These are phyloP conservation scores for Chlorociboria aeruginascens DNA, from an alignment of 495 filamentous ascomycete species.

Conservation along the genomic window DNA sequence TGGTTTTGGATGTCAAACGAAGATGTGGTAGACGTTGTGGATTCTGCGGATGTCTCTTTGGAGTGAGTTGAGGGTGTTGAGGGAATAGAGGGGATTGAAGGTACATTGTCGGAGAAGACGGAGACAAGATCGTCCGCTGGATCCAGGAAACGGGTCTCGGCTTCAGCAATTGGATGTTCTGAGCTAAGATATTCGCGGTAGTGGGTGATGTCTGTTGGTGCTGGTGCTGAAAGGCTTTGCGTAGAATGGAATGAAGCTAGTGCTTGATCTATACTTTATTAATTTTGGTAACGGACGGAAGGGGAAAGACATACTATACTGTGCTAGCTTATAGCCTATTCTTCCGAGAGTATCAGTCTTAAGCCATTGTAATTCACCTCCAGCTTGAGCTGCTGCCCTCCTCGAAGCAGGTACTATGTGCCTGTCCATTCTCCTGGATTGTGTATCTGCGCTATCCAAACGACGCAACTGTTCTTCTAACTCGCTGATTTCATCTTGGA, in stretches of 20 bases:
- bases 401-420: conserved; percentile 49
- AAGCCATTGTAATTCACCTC: conserved; percentile 55
- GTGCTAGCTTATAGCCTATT: conserved; percentile 62
- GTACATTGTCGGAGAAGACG: conserved; percentile 17
- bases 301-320: conserved; percentile 58
- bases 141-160: conserved; percentile 60
- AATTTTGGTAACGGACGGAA: background rate
- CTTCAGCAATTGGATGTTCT: conserved; percentile 46
- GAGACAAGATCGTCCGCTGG: conserved; percentile 53
- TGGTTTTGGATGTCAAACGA: background rate
- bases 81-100: conserved; percentile 2
- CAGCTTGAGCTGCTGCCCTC: conserved; percentile 51
- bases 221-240: conserved; percentile 41
- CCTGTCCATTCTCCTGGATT: conserved; percentile 41
- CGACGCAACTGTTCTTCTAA: conserved; percentile 63
- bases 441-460: conserved; percentile 61
- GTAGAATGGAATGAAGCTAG: conserved; percentile 54
- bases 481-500: conserved; percentile 78
- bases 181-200: conserved; percentile 58
- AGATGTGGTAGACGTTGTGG: background rate
- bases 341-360: conserved; percentile 57
- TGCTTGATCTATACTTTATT: conserved; percentile 44
- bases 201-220: conserved; percentile 41
- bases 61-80: conserved; percentile 1
- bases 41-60: background rate